phyloP scores from a whole-genome alignment of 352 stramenopile species.

The Globisporangium splendens region DNA sequence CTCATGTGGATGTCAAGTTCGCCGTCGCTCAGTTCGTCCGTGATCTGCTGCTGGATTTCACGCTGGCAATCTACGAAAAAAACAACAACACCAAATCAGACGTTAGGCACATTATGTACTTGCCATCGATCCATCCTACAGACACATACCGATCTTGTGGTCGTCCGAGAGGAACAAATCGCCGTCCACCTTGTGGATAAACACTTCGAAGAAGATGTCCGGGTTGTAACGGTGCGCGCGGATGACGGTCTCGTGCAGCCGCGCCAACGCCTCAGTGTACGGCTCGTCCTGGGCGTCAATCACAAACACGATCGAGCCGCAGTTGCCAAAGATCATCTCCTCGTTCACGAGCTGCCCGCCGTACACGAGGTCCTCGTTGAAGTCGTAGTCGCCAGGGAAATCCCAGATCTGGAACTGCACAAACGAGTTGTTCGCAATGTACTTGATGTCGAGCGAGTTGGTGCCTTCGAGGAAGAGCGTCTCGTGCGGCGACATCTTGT shows the following conservation, averaged over 20 bases:
- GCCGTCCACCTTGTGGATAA: constrained; percentile 99
- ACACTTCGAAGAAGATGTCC: constrained; percentile 97
- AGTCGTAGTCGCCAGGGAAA: constrained; percentile 95
- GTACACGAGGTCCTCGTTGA: constrained; percentile 89
- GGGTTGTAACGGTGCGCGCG: constrained; percentile 91
- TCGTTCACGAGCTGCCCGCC: constrained; percentile 86
- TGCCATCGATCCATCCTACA: too few relatives aligned
- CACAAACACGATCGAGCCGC: constrained; percentile 95
- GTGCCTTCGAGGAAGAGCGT: constrained; percentile 92
- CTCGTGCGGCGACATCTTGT: constrained; percentile 98
- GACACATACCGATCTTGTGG: constrained; percentile 91
- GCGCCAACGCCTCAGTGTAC: constrained; percentile 82
- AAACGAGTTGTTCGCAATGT: constrained; percentile 97
- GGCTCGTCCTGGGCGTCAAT: constrained; percentile 97
- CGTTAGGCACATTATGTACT: background rate
- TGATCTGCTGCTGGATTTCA: constrained; percentile 97
- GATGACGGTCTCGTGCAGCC: constrained; percentile 87
- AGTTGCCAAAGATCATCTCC: constrained; percentile 91
- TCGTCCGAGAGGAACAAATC: constrained; percentile 98
- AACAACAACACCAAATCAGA: background rate
- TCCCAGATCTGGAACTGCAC: constrained; percentile 99
- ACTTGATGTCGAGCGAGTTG: constrained; percentile 89
- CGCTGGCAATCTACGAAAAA: constrained; percentile 85
- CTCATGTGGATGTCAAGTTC: constrained; percentile 92
- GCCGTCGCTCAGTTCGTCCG: constrained; percentile 93